Evolutionary conservation across 2,329 filamentous ascomycete species (phyloP), one percentile per base, ranked within the genome.

Genomic region (Penicillium hesseltinei): DNA sequence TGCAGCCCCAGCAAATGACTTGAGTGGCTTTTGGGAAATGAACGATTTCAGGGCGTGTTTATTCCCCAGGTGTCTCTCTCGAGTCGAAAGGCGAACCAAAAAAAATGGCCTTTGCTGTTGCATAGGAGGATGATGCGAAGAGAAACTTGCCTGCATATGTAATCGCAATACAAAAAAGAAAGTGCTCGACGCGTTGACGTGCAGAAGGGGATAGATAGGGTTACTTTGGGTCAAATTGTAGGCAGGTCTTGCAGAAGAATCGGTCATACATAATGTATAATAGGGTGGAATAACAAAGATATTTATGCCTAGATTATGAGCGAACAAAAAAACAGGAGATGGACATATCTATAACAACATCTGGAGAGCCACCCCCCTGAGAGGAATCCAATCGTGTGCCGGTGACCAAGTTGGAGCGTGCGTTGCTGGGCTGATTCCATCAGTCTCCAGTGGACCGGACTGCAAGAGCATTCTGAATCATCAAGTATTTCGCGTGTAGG

Each of bases 1-100:
- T 60, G 57, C 58, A 85, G 86, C 87, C 84, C 86, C 86, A 84
- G 85, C 86, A 86, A 86, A 71, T 68, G 33, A 7, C 63, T 65
- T 59, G 58, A 59, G 56, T 48, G 48, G 57, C 52, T 56, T 53
- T 58, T 58, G 36, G 39, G 49, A 25, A 51, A 40, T 42, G 51
- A 51, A 60, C 11, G 46, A 38, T 49, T 42, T 44, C 39, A 49
- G 38, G 23, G 23, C 13, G 44, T 47, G n/a, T 17, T 40, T 25
- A 25, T 31, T 27, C 19, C 25, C 23, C 15, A 48, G 43, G 35
- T 36, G 13, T 58, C 36, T 23, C 39, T 49, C 25, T 40, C 25
- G 31, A 42, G n/a, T 15, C 56, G 48, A 44, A 58, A 46, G 23
- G 11, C 31, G 39, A 54, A 46, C 15, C 15, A 44, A 39, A 48